phyloP scores from a whole-genome alignment of 768 basidiomycete species.

The Kwoniella bestiolae region DNA sequence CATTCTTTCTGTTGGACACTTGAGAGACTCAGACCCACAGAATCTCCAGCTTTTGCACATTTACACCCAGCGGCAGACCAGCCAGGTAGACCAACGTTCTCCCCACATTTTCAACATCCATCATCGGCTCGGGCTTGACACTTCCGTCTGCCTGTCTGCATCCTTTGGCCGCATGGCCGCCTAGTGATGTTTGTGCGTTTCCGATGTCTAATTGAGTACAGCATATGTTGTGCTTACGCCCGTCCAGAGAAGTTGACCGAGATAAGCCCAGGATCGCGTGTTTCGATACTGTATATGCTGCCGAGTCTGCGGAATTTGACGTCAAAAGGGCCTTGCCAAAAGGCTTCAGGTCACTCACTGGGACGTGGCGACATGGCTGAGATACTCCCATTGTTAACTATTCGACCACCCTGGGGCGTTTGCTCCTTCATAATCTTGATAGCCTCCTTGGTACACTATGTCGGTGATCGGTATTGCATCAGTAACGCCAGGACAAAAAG shows the following conservation, averaged over 20 bases:
- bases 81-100: constrained; percentile 73
- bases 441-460: constrained; percentile 71
- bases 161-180: constrained; percentile 62
- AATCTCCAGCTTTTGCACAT: constrained; percentile 72
- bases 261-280: constrained; percentile 79
- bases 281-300: constrained; percentile 75
- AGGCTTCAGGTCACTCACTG: constrained; percentile 34
- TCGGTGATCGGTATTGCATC: neutral
- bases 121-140: constrained; percentile 65
- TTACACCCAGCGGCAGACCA: constrained; percentile 68
- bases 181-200: constrained; percentile 72
- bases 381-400: constrained; percentile 77
- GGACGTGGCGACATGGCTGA: constrained; percentile 54
- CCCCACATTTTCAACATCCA: constrained; percentile 74
- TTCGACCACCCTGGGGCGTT: constrained; percentile 74
- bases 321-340: neutral
- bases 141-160: constrained; percentile 72
- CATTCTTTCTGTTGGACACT: neutral
- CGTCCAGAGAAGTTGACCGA: constrained; percentile 76
- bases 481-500: neutral
- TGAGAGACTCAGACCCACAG: constrained; percentile 63
- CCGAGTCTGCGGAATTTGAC: constrained; percentile 44
- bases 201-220: constrained; percentile 84
- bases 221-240: constrained; percentile 71
- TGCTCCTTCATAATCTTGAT: constrained; percentile 74